These are phyloP conservation scores for Mycena epipterygia DNA, from an alignment of 768 basidiomycete species.

Conservation along the genomic window DNA sequence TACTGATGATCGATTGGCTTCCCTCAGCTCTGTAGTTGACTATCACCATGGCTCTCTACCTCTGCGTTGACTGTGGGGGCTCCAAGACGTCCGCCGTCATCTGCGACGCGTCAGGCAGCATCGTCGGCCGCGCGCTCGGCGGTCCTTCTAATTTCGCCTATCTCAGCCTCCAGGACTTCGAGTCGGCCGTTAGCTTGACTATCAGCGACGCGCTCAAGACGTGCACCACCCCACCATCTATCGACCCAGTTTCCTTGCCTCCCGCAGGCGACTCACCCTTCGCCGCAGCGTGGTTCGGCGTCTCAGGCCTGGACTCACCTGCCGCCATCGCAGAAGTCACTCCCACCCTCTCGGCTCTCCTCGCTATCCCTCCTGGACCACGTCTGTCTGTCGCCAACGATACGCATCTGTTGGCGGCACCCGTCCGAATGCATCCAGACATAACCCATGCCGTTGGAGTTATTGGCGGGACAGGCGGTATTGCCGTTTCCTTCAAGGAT, in stretches of 20 bases:
- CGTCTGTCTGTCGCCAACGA: conserved; percentile 82
- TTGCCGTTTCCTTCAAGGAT: conserved; percentile 74
- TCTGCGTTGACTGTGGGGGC: conserved; percentile 91
- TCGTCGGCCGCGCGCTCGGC: conserved; percentile 76
- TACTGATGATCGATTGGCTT: too few species aligned
- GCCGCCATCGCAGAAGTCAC: conserved; percentile 71
- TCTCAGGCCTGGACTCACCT: conserved; percentile 86
- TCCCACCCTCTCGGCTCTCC: conserved; percentile 65
- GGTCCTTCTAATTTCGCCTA: conserved; percentile 92
- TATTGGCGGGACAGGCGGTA: conserved; percentile 88
- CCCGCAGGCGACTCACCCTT: conserved; percentile 57
- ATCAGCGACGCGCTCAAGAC: conserved; percentile 68
- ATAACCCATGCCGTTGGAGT: conserved; percentile 75
- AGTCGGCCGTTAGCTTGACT: conserved; percentile 63
- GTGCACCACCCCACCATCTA: conserved; percentile 52
- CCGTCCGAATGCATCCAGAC: conserved; percentile 73
- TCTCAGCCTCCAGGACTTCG: conserved; percentile 74
- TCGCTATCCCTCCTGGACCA: conserved; percentile 69
- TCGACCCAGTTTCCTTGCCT: conserved; percentile 53
- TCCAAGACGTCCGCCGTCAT: conserved; percentile 89
- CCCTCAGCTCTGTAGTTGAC: too few species aligned
- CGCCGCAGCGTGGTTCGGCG: conserved; percentile 84
- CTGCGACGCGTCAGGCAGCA: conserved; percentile 65
- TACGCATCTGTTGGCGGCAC: conserved; percentile 86
- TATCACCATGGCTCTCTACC: conserved; percentile 69